These are phyloP conservation scores for Sordaria brevicollis DNA, from an alignment of 495 filamentous ascomycete genomes.

Conservation along the genomic window DNA sequence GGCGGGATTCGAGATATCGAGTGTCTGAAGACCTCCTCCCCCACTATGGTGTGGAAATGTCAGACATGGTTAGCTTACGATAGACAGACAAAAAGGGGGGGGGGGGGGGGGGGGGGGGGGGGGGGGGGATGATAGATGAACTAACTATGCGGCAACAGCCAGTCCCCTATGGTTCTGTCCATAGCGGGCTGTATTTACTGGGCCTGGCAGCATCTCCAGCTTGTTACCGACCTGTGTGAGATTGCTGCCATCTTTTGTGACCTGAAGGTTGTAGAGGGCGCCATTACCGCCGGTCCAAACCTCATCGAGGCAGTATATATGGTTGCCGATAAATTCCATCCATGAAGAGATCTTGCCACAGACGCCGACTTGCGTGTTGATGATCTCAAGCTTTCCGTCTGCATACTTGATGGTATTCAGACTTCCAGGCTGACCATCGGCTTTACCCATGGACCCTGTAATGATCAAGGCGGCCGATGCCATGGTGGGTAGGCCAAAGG, in stretches of 20 bases:
- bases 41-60: conserved; percentile 7
- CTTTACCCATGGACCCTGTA: conserved; percentile 49
- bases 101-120: neutral
- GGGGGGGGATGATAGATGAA: neutral
- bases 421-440: conserved; percentile 39
- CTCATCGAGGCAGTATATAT: conserved; percentile 56
- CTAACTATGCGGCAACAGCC: conserved; percentile 42
- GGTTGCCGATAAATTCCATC: conserved; percentile 37
- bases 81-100: neutral
- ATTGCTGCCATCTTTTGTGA: conserved; percentile 15
- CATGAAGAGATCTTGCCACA: conserved; percentile 51
- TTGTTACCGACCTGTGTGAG: conserved; percentile 27
- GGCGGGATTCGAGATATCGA: conserved; percentile 14
- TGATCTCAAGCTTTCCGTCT: neutral
- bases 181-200: conserved; percentile 36
- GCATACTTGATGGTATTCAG: conserved; percentile 2
- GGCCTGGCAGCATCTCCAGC: conserved; percentile 25
- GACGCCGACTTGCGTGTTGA: neutral
- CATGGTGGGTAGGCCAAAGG: conserved; percentile 20
- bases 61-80: neutral
- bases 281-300: conserved; percentile 28
- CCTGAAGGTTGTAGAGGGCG: conserved; percentile 32
- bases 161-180: conserved; percentile 29
- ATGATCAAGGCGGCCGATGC: conserved; percentile 38
- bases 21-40: conserved; percentile 14